Evolutionary conservation across 1,284 basidiomycete species (phyloP).

Genomic region (Sphaerobolus stellatus): DNA sequence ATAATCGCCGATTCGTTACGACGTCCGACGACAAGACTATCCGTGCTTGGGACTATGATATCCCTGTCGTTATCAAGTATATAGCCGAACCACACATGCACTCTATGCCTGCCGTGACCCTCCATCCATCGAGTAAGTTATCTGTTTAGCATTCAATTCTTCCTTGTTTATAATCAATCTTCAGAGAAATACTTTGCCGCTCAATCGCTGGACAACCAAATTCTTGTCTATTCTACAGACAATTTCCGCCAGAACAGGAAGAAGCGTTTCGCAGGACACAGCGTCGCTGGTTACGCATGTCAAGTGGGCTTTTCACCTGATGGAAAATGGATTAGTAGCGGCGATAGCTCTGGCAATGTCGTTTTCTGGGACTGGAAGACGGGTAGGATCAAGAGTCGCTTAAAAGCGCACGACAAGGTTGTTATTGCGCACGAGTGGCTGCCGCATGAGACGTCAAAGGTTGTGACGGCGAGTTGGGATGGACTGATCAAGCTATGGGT

Average conservation of each 20-base stretch:
- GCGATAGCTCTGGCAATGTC: constrained; percentile 91
- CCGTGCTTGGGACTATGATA: constrained; percentile 98
- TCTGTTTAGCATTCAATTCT: background rate
- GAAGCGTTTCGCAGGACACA: constrained; percentile 97
- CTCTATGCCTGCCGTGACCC: constrained; percentile 96
- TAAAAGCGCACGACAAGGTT: constrained; percentile 90
- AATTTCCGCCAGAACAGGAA: constrained; percentile 98
- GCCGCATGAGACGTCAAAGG: constrained; percentile 96
- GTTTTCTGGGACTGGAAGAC: constrained; percentile 99
- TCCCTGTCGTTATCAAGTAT: constrained; percentile 99
- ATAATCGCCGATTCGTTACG: constrained; percentile 83
- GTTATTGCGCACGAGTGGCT: constrained; percentile 98
- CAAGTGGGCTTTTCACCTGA: constrained; percentile 97
- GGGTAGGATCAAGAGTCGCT: constrained; percentile 86
- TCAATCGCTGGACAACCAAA: constrained; percentile 97
- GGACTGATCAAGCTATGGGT: constrained; percentile 96
- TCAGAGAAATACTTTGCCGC: constrained; percentile 94
- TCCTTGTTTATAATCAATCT: constrained; percentile 3
- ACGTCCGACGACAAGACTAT: constrained; percentile 99
- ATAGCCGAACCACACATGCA: constrained; percentile 99
- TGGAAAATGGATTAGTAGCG: constrained; percentile 95
- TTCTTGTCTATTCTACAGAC: constrained; percentile 94
- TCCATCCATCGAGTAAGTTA: constrained; percentile 88
- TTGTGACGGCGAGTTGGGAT: constrained; percentile 96
- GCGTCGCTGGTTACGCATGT: constrained; percentile 95